A percentile compares a stretch with the other conserved stretches of the same genome.
These are phyloP conservation scores for Oxyria digyna DNA, from an alignment of 148 eudicot genomes.

Conservation along the genomic window DNA sequence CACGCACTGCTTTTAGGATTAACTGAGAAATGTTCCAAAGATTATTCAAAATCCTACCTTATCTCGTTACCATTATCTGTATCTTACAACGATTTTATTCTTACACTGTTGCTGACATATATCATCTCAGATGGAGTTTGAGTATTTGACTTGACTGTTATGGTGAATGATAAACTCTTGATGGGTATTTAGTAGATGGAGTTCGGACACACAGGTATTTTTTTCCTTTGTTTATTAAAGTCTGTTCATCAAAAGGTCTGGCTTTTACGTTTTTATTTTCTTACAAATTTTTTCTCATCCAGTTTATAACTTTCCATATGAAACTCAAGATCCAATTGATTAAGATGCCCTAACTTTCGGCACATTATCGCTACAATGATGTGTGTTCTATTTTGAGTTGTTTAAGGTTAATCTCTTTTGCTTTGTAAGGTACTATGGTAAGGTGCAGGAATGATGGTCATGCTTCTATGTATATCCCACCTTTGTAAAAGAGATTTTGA, in stretches of 20 bases:
- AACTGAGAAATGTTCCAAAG: background rate
- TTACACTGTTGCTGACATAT: background rate
- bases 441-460: background rate
- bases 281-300: too few species aligned
- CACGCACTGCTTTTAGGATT: background rate
- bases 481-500: constrained; percentile 1
- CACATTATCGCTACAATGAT: background rate
- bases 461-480: background rate
- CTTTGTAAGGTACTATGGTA: background rate
- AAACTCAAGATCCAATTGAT: too few species aligned
- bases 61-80: background rate
- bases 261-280: too few species aligned
- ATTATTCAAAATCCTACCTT: background rate
- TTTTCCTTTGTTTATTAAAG: too few species aligned
- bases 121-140: background rate
- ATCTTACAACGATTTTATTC: background rate
- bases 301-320: too few species aligned
- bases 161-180: background rate
- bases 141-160: too few species aligned
- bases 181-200: too few species aligned
- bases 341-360: too few species aligned
- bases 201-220: background rate
- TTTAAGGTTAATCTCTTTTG: background rate
- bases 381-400: background rate
- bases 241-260: too few species aligned